Percentiles rank a stretch among this genome's conserved stretches.
Conservation (phyloP, 495 filamentous ascomycete genomes). For the Xylaria scruposa region DNA sequence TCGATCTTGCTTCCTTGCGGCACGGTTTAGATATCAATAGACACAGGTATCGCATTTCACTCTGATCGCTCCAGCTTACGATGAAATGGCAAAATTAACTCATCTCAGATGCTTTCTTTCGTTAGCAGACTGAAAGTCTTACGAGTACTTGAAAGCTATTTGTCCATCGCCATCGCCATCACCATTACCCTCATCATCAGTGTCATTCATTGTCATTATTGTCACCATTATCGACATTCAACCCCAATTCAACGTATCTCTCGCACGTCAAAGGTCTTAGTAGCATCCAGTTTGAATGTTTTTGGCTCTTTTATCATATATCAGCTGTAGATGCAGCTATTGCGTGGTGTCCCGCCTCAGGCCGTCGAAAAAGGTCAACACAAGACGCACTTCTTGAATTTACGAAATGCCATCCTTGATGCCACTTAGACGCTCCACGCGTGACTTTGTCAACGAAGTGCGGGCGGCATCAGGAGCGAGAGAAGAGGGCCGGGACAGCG, state of each 20-base stretch:
- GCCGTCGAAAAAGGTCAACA: constrained; percentile 23
- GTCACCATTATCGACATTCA: neutral
- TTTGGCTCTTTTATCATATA: neutral
- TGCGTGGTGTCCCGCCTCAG: constrained; percentile 30
- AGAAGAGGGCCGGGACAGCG: constrained; percentile 1
- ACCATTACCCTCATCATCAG: neutral
- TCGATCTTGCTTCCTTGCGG: constrained; percentile 14
- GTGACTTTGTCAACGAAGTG: constrained; percentile 34
- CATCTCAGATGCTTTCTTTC: constrained; percentile 10
- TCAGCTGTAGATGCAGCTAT: constrained; percentile 30
- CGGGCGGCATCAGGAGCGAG: constrained; percentile 31
- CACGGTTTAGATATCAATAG: constrained; percentile 1
- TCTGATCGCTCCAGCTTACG: neutral
- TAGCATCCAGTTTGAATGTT: constrained; percentile 3
- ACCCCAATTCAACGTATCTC: neutral
- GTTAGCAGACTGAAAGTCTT: constrained; percentile 12
- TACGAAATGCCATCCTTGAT: constrained; percentile 36
- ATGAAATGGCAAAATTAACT: constrained; percentile 18
- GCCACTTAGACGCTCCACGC: constrained; percentile 33
- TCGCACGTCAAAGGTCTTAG: neutral
- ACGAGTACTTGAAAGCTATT: neutral
- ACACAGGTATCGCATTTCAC: neutral
- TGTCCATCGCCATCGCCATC: neutral
- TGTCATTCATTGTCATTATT: neutral
- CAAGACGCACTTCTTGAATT: constrained; percentile 17